These are phyloP conservation scores for Fomitopsis betulina DNA, from an alignment of 1,284 basidiomycete genomes.

Conservation along the genomic window DNA sequence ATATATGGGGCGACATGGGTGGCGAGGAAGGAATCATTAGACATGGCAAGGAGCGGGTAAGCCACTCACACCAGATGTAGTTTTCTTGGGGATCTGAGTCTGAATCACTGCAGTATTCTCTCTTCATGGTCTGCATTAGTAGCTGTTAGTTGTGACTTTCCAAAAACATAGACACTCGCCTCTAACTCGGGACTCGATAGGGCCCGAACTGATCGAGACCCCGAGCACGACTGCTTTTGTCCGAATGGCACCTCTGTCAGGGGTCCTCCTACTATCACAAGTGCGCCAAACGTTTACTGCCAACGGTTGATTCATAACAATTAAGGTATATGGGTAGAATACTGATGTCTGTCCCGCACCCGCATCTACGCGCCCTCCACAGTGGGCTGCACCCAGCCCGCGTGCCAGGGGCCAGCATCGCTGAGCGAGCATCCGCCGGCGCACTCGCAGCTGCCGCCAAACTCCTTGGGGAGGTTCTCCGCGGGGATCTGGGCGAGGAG, in stretches of 20 bases:
- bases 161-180: too few relatives aligned
- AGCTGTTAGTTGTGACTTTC: too few relatives aligned
- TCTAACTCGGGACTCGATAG: too few relatives aligned
- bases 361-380: not conserved
- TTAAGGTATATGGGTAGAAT: slow-evolving; percentile 8
- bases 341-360: slow-evolving; percentile 2
- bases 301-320: not conserved
- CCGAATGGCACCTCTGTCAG: too few relatives aligned
- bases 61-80: not conserved
- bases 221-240: too few relatives aligned
- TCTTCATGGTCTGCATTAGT: not conserved
- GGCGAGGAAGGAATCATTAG: too few relatives aligned
- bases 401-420: slow-evolving; percentile 94
- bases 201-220: too few relatives aligned
- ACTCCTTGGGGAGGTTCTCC: slow-evolving; percentile 80
- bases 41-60: too few relatives aligned
- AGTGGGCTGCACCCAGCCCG: slow-evolving; percentile 2
- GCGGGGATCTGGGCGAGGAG: slow-evolving; percentile 78
- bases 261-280: too few relatives aligned
- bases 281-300: too few relatives aligned
- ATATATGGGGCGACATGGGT: not conserved
- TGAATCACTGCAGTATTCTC: not conserved
- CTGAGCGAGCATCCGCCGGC: slow-evolving; percentile 80
- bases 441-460: slow-evolving; percentile 85
- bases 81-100: not conserved